Percentiles rank a stretch among this genome's conserved stretches.
phyloP scores from a whole-genome alignment of 1,284 basidiomycete species.

The Erythrobasidium hasegawianum region DNA sequence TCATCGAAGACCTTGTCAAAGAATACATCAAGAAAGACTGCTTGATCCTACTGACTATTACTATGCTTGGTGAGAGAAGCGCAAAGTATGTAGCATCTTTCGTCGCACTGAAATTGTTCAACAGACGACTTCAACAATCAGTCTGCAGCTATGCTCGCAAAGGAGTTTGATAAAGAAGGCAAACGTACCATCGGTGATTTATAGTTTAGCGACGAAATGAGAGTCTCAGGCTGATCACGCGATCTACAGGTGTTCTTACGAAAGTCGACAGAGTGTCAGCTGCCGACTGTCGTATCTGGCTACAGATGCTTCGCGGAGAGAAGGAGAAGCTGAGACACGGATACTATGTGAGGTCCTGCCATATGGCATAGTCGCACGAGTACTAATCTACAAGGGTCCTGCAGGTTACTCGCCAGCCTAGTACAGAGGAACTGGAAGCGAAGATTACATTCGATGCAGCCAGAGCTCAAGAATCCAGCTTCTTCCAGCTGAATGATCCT shows the following conservation, averaged over 20 bases:
- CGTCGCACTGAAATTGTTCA: not conserved
- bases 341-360: constrained; percentile 22
- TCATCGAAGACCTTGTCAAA: constrained; percentile 61
- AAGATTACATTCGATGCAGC: constrained; percentile 62
- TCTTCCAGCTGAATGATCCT: constrained; percentile 59
- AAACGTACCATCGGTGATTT: constrained; percentile 62
- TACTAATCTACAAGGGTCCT: too few species aligned
- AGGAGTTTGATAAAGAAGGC: constrained; percentile 58
- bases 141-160: constrained; percentile 60
- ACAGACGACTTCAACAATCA: constrained; percentile 73
- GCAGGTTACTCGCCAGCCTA: constrained; percentile 62
- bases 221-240: not conserved
- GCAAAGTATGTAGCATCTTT: too few species aligned
- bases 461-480: constrained; percentile 61
- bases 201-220: not conserved
- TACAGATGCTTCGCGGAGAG: constrained; percentile 59
- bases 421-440: constrained; percentile 55
- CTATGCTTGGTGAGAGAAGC: constrained; percentile 51
- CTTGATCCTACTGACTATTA: constrained; percentile 64
- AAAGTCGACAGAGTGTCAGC: constrained; percentile 68
- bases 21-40: constrained; percentile 64
- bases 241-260: constrained; percentile 63
- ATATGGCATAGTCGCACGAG: too few species aligned
- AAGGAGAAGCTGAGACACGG: constrained; percentile 49
- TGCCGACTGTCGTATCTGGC: constrained; percentile 62